Evolutionary conservation across 805 yeast species (phyloP).

Genomic region (Kluyveromyces starmeri): DNA sequence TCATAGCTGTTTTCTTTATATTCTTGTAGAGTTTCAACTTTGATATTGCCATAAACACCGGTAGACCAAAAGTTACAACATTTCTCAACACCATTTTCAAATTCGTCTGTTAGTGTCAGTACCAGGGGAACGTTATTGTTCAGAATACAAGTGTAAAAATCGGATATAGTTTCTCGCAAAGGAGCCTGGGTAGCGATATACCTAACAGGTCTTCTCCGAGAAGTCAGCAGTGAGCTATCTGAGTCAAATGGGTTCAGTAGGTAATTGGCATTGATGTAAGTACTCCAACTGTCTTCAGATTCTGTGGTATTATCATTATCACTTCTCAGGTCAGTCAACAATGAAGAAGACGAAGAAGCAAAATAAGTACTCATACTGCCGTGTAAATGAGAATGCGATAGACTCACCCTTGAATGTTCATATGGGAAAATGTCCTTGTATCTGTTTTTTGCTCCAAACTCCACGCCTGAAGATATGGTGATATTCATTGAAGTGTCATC

Average conservation of each 20-base stretch:
- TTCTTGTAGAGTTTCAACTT: constrained; percentile 22
- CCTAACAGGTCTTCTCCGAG: constrained; percentile 21
- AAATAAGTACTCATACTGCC: background rate
- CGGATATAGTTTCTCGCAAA: constrained; percentile 57
- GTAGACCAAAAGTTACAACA: constrained; percentile 76
- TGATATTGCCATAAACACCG: constrained; percentile 37
- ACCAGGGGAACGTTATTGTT: constrained; percentile 58
- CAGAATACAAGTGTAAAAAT: constrained; percentile 74
- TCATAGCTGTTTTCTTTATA: constrained; percentile 5
- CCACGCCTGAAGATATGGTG: constrained; percentile 64
- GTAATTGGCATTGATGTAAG: constrained; percentile 86
- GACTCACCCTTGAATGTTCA: constrained; percentile 73
- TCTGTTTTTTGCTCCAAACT: constrained; percentile 71
- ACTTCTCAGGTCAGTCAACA: background rate
- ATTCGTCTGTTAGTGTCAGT: constrained; percentile 65
- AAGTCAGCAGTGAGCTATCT: constrained; percentile 3
- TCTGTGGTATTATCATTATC: constrained; percentile 2
- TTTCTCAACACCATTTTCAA: constrained; percentile 70
- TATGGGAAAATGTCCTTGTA: constrained; percentile 84
- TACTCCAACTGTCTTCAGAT: constrained; percentile 29
- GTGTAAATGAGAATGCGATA: constrained; percentile 22
- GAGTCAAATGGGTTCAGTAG: constrained; percentile 22
- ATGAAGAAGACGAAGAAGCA: background rate
- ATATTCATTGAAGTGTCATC: constrained; percentile 14
- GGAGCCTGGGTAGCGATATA: constrained; percentile 94